Conservation (phyloP, 2,329 filamentous ascomycete species). For the Salinomyces thailandicus region DNA sequence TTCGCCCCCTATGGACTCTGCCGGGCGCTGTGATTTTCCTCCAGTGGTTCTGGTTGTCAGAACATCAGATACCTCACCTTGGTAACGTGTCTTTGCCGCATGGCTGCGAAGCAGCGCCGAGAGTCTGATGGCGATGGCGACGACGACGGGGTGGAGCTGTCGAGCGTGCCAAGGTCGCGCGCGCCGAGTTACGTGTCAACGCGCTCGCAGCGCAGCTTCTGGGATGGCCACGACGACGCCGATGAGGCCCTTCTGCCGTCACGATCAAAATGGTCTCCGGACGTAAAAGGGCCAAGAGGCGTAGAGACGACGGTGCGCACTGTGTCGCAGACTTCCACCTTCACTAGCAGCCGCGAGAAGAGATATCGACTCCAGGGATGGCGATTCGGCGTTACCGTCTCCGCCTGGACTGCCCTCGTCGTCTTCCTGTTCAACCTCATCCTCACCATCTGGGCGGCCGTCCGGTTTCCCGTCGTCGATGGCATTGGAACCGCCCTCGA, state of each 20-base stretch:
- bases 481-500: constrained; percentile 7
- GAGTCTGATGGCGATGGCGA: constrained; percentile 6
- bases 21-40: no score
- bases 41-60: no score
- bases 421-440: constrained; percentile 11
- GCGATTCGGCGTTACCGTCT: constrained; percentile 17
- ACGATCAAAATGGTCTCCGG: constrained; percentile 3
- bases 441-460: constrained; percentile 5
- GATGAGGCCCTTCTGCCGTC: constrained; percentile 4
- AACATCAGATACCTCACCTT: no score
- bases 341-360: constrained; percentile 5
- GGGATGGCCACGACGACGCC: constrained; percentile 3
- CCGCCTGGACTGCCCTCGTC: constrained; percentile 6
- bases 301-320: not conserved
- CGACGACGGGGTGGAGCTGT: constrained; percentile 6
- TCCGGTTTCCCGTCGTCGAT: not conserved
- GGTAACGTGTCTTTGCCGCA: no score
- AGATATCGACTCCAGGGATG: constrained; percentile 16
- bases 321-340: constrained; percentile 1
- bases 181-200: constrained; percentile 8
- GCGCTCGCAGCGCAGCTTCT: constrained; percentile 6
- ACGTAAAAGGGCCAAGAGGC: constrained; percentile 1
- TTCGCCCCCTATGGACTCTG: no score
- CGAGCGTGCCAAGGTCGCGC: constrained; percentile 5
- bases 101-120: no score